phyloP scores from a whole-genome alignment of 768 basidiomycete genomes.

The Boletus vermiculosoides region DNA sequence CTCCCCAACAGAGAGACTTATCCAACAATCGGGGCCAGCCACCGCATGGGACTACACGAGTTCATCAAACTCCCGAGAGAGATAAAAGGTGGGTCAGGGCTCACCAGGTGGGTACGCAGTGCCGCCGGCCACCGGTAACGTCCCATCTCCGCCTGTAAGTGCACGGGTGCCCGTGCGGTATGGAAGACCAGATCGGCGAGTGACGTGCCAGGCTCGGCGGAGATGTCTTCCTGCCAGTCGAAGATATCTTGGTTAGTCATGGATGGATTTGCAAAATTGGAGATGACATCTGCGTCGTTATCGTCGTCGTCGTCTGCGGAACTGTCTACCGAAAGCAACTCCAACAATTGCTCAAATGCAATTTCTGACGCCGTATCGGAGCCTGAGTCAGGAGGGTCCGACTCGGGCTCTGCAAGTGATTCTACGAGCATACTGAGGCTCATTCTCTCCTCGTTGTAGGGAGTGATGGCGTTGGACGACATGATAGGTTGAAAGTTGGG shows the following conservation, averaged over 20 bases:
- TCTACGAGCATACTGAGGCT: not conserved
- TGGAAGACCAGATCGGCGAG: not conserved
- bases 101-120: not conserved
- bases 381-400: not conserved
- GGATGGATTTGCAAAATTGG: not conserved
- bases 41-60: not conserved
- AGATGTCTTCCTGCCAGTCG: not conserved
- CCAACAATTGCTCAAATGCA: not conserved
- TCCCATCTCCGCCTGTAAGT: not conserved
- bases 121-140: not conserved
- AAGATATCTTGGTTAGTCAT: not conserved
- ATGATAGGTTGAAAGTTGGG: not conserved
- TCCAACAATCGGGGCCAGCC: not conserved
- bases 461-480: not conserved
- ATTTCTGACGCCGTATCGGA: not conserved
- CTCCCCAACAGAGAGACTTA: slow-evolving; percentile 5
- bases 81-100: not conserved
- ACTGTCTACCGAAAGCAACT: not conserved
- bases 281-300: not conserved
- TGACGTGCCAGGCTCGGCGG: not conserved
- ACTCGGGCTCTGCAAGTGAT: not conserved
- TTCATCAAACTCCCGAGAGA: not conserved
- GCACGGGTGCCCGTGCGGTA: not conserved
- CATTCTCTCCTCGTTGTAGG: not conserved
- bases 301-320: not conserved